These are phyloP conservation scores for Mucuna pruriens DNA, from an alignment of 306 rosid species.

Conservation along the genomic window DNA sequence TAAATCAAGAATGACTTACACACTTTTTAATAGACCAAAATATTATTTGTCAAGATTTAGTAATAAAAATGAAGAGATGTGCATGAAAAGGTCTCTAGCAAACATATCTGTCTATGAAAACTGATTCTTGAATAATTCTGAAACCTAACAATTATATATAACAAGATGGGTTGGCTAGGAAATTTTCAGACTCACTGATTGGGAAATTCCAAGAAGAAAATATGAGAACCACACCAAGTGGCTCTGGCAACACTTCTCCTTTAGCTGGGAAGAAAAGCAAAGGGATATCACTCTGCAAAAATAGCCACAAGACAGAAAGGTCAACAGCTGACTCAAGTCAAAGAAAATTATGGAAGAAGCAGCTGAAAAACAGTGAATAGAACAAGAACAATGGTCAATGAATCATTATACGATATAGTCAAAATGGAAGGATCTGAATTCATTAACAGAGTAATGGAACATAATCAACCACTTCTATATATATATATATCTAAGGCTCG, in stretches of 20 bases:
- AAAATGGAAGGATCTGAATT: not conserved
- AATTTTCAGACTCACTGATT: slow-evolving; percentile 63
- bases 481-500: not conserved
- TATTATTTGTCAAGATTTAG: not conserved
- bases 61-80: not conserved
- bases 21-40: not conserved
- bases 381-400: not conserved
- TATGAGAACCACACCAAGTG: slow-evolving; percentile 86
- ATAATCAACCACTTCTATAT: not conserved
- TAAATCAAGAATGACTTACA: not conserved
- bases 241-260: slow-evolving; percentile 76
- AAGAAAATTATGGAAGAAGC: not conserved
- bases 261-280: slow-evolving; percentile 70
- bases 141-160: not conserved
- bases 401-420: not conserved
- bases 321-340: slow-evolving; percentile 14
- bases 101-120: not conserved
- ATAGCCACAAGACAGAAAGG: not conserved
- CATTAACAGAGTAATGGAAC: not conserved
- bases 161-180: not conserved
- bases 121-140: not conserved
- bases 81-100: not conserved
- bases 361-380: not conserved
- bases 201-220: slow-evolving; percentile 93
- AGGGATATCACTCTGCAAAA: slow-evolving; percentile 59